A percentile compares a stretch with the other conserved stretches of the same genome.
phyloP scores from a whole-genome alignment of 768 basidiomycete species.

The Leccinum aurantiacum region DNA sequence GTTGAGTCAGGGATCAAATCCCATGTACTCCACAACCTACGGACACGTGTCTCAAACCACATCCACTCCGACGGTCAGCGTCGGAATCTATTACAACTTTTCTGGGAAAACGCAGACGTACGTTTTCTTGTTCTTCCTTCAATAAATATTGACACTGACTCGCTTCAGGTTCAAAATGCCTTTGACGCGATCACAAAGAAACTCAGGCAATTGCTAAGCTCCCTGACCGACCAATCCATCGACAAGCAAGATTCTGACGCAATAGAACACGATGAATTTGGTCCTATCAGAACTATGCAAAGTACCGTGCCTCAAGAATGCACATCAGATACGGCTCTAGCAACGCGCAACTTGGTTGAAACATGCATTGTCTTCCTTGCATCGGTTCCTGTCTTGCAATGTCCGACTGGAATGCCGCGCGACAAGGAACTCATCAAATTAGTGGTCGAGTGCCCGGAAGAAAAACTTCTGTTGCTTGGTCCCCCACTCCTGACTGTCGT shows the following conservation, averaged over 20 bases:
- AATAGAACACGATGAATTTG: slow-evolving; percentile 59
- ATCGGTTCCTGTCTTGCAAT: slow-evolving; percentile 62
- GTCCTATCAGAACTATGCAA: slow-evolving; percentile 44
- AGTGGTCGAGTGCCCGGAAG: slow-evolving; percentile 46
- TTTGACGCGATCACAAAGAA: slow-evolving; percentile 32
- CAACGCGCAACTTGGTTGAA: slow-evolving; percentile 41
- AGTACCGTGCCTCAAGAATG: slow-evolving; percentile 32
- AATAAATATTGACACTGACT: not conserved
- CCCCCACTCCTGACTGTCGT: slow-evolving; percentile 56
- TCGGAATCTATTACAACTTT: slow-evolving; percentile 50
- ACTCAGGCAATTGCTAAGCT: slow-evolving; percentile 45
- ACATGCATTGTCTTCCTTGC: slow-evolving; percentile 62
- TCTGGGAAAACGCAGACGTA: slow-evolving; percentile 76
- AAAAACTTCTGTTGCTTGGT: slow-evolving; percentile 60
- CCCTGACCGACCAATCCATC: slow-evolving; percentile 25
- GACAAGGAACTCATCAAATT: slow-evolving; percentile 61
- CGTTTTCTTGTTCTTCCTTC: slow-evolving; percentile 23
- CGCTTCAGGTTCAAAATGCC: slow-evolving; percentile 52
- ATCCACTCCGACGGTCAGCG: slow-evolving; percentile 13
- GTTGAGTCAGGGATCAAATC: slow-evolving; percentile 61
- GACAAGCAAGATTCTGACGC: slow-evolving; percentile 27
- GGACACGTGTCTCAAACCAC: slow-evolving; percentile 10
- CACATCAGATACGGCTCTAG: slow-evolving; percentile 26
- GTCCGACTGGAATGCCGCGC: slow-evolving; percentile 53
- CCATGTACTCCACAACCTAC: slow-evolving; percentile 45